These are phyloP conservation scores for Blastobotrys malaysiensis DNA, from an alignment of 1,139 yeast species.

Conservation along the genomic window DNA sequence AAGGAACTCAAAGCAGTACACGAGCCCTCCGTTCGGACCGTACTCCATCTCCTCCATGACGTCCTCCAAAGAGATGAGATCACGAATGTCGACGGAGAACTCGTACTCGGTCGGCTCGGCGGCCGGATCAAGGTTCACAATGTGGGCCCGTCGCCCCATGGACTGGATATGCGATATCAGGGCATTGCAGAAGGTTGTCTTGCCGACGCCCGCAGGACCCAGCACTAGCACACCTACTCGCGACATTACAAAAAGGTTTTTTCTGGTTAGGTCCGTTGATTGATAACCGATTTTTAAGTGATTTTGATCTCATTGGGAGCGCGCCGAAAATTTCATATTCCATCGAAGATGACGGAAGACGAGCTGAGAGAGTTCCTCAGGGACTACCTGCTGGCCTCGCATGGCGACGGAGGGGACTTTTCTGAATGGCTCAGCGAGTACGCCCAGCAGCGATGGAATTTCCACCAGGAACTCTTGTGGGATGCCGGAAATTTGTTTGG, in stretches of 20 bases:
- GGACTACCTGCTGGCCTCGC: neutral
- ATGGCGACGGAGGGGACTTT: neutral
- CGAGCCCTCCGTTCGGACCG: constrained; percentile 94
- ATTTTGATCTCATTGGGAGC: constrained; percentile 3
- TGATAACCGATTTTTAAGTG: neutral
- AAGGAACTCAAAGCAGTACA: constrained; percentile 86
- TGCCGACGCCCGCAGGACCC: constrained; percentile 99
- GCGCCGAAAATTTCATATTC: neutral
- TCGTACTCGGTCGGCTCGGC: constrained; percentile 91
- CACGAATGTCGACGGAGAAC: constrained; percentile 88
- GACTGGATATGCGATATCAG: constrained; percentile 84
- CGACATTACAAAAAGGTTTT: constrained; percentile 50
- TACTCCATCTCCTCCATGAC: constrained; percentile 94
- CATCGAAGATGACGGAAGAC: neutral
- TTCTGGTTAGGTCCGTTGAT: neutral
- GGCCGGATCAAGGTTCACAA: constrained; percentile 95
- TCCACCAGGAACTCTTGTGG: neutral
- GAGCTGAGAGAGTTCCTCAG: neutral
- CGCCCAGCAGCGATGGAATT: neutral
- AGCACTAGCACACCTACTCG: constrained; percentile 91
- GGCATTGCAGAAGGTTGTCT: constrained; percentile 78
- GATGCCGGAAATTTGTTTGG: neutral
- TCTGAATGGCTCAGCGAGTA: neutral
- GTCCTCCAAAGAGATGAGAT: constrained; percentile 83
- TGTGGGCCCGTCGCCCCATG: constrained; percentile 87